Evolutionary conservation across 768 basidiomycete species (phyloP), one percentile per base, ranked within the genome.

Genomic region (Amyloporia xantha): DNA sequence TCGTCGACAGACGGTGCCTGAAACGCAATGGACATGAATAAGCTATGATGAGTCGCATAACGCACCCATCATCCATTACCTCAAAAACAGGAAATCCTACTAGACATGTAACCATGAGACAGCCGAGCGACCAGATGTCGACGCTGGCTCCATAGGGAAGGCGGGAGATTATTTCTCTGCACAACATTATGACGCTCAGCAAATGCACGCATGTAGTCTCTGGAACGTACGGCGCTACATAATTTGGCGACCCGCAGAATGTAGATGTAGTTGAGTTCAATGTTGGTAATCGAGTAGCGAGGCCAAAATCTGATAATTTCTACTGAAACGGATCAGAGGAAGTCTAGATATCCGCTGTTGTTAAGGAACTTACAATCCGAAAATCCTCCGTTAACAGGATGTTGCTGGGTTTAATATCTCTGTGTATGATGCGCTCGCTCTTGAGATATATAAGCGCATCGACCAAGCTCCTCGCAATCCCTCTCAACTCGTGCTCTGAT

Each of bases 111-210:
- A 71, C 42, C 19, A 71, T 55, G 3, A 76, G 58, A 54, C 69
- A 71, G 3, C 75, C 77, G 23, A 75, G 47, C 1, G 76, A 76
- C 75, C 75, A 78, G 21, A 75, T 28, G 54, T 78, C 77, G 3
- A 66, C 59, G 5, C 65, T 46, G 49, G 67, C 71, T 30, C 64
- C 62, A 40, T 71, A 67, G 1, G 68, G 55, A 21, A 39, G 39
- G n/a, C 62, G 55, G 0, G 59, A 52, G 5, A 66, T 49, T 1
- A 75, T 65, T 56, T 78, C 76, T 23, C 77, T 78, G 37, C 47
- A 4, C 5, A 28, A 20, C 23, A 5, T 53, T 30, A 26, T 39
- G 24, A 45, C 37, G 38, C 23, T 27, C 25, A 25, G 21, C 10
- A 39, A 30, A 33, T 11, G 12, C 15, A 15, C 7, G 30, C 30